Conservation (phyloP, 1,139 yeast genomes). For the Zygoascus hellenicus region DNA sequence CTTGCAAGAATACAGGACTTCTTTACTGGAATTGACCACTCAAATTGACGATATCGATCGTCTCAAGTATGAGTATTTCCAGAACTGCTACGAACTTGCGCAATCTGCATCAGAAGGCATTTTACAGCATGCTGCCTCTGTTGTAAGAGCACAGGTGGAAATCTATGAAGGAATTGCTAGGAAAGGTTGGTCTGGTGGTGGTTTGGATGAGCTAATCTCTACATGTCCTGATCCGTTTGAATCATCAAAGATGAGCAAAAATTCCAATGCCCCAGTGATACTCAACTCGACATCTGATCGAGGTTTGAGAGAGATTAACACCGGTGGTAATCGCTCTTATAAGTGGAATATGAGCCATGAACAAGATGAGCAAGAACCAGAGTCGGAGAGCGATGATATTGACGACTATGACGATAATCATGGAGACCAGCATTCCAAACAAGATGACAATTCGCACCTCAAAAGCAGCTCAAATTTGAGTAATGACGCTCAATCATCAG, state of each 20-base stretch:
- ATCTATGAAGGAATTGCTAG: constrained; percentile 74
- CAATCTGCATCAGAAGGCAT: constrained; percentile 54
- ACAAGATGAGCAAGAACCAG: constrained; percentile 35
- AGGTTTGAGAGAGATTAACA: too few relatives aligned
- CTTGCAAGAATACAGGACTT: constrained; percentile 46
- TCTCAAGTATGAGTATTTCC: constrained; percentile 68
- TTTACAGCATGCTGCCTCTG: constrained; percentile 52
- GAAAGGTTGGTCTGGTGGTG: constrained; percentile 86
- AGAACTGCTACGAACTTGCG: constrained; percentile 52
- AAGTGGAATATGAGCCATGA: constrained; percentile 14
- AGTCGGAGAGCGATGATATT: constrained; percentile 37
- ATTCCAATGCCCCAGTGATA: constrained; percentile 14
- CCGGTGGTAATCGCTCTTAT: too few relatives aligned
- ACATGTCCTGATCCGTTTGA: constrained; percentile 42
- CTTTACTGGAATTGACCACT: constrained; percentile 58
- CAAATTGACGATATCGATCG: constrained; percentile 76
- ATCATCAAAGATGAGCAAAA: constrained; percentile 8
- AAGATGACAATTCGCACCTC: not conserved
- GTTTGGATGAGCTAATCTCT: constrained; percentile 56
- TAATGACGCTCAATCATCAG: not conserved
- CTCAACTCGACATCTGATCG: not conserved
- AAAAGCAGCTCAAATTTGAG: not conserved
- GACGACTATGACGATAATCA: constrained; percentile 21
- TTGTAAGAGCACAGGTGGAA: constrained; percentile 74
- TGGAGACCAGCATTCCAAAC: not conserved